Evolutionary conservation across 345 rosid genomes (phyloP).

Genomic region (Pistacia atlantica): DNA sequence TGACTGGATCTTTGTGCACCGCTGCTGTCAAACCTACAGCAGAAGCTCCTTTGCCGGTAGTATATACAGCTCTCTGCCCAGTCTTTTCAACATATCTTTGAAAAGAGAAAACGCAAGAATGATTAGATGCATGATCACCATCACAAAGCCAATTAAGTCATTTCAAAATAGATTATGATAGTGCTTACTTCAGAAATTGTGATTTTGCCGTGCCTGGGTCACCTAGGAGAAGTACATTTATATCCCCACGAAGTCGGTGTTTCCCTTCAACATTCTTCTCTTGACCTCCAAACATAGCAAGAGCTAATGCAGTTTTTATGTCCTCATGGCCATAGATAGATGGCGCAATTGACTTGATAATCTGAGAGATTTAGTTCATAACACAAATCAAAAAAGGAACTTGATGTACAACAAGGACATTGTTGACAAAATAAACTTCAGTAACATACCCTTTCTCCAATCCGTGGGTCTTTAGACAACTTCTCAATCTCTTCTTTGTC

Average conservation of each 20-base stretch:
- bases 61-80: conserved; percentile 98
- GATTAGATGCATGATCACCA: conserved; percentile 19
- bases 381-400: conserved; percentile 15
- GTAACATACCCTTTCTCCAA: conserved; percentile 81
- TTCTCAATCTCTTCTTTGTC: conserved; percentile 90
- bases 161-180: background rate
- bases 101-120: conserved; percentile 12
- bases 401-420: background rate
- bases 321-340: conserved; percentile 99
- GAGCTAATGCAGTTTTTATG: conserved; percentile 91
- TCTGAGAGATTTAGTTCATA: conserved; percentile 43
- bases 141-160: background rate
- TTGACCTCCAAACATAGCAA: conserved; percentile 99
- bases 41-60: conserved; percentile 99
- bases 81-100: conserved; percentile 94
- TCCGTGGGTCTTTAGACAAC: conserved; percentile 85
- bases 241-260: conserved; percentile 90
- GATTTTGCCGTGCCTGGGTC: conserved; percentile 99
- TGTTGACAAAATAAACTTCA: background rate
- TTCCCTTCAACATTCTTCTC: conserved; percentile 95
- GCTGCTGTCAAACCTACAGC: conserved; percentile 99
- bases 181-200: conserved; percentile 88
- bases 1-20: conserved; percentile 99
- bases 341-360: conserved; percentile 93
- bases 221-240: conserved; percentile 88